phyloP scores from a whole-genome alignment of 2,329 filamentous ascomycete species.

The Colletotrichum kahawae region DNA sequence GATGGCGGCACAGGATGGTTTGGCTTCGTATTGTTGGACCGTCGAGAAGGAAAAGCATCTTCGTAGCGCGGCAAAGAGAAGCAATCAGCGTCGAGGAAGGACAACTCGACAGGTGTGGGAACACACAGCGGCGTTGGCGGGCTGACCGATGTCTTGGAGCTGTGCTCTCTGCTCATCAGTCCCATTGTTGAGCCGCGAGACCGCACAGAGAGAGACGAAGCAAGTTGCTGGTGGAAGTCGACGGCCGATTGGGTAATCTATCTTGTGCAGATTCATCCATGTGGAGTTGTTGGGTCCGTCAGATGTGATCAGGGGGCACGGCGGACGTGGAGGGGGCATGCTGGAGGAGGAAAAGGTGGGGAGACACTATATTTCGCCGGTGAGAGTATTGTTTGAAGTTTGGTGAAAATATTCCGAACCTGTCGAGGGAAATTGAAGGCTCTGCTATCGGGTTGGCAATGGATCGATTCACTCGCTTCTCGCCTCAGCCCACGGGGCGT shows the following conservation, averaged over 20 bases:
- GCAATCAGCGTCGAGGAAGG: constrained; percentile 1
- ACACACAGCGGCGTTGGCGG: not conserved
- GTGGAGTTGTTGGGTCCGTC: constrained; percentile 10
- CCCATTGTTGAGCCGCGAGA: not conserved
- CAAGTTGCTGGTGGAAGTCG: not conserved
- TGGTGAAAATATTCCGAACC: constrained; percentile 15
- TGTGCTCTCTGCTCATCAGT: not conserved
- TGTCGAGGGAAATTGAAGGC: constrained; percentile 19
- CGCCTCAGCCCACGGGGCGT: not conserved
- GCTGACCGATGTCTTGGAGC: not conserved
- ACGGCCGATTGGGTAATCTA: constrained; percentile 12
- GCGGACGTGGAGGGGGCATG: not conserved
- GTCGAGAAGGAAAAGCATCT: not conserved
- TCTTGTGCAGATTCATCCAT: constrained; percentile 19
- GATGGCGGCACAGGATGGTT: not conserved
- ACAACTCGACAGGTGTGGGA: not conserved
- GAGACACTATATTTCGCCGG: constrained; percentile 16
- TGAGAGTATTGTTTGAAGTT: constrained; percentile 20
- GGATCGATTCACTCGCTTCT: not conserved
- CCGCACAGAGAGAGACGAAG: not conserved
- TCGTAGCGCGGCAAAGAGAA: constrained; percentile 1
- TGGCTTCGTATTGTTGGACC: not conserved
- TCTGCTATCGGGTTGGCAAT: constrained; percentile 8
- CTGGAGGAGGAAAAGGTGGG: constrained; percentile 3
- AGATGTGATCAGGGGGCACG: not conserved